Base-by-base conservation (phyloP, 2,329 filamentous ascomycete species). In the Aspergillus spinulosporus region DNA sequence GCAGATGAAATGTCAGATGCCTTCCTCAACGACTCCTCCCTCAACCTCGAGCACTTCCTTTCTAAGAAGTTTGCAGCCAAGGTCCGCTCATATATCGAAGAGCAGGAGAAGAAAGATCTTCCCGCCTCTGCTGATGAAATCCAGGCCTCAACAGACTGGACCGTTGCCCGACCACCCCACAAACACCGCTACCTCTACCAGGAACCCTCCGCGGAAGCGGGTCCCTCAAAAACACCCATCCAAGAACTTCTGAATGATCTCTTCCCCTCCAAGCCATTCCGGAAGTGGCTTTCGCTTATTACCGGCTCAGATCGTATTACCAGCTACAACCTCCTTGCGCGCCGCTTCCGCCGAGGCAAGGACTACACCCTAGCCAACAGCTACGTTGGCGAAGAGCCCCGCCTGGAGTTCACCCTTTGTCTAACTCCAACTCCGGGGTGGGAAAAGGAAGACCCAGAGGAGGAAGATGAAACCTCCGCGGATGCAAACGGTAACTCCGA, bases 331-430 rank as follows among this genome's bases (percentile, higher is more conserved):
- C 75, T 95, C 49, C 75, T 95, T n/a, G 90, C 90, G 0, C 86
- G 94, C 21, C 85, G 92, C 34, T 99, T 99, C 80, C 86, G 94
- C 6, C 85, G 85, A 47, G 91, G 94, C 4, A 76, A 87, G 60
- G 94, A 99, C 75, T 99, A 99, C 72, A 96, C 93, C 2, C 84
- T 99, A 15, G 94, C 94, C 1, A 96, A 90, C 15, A 87, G 89
- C 21, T 91, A 96, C 69, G 88, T 82, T 32, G 80, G 84, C 29
- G 81, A 84, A 49, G 70, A 90, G 65, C 84, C 91, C 9, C 87
- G 91, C 46, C 78, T 99, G 3, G 94, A 99, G 72, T 82, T 97
- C 51, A 95, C 91, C 56, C 80, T 99, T 2, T 88, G 89, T 43
- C 82, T 97, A 59, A 97, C 94, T 3, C 92, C 94, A 0, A 92